Conservation (phyloP, 2,329 filamentous ascomycete species). For the Aspergillus oerlinghausenensis region DNA sequence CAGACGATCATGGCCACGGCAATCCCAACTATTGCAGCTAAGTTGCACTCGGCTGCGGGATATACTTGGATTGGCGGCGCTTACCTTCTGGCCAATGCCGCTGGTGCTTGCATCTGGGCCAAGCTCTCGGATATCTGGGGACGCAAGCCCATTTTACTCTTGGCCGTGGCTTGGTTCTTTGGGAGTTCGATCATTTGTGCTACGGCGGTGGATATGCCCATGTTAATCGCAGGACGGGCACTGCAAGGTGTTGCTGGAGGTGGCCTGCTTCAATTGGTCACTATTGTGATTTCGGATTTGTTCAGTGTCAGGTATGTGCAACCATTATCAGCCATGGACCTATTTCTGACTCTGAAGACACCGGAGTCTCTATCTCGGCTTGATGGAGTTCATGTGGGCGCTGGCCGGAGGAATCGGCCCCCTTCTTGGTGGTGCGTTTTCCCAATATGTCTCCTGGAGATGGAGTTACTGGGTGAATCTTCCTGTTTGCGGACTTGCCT, state of each 20-base stretch:
- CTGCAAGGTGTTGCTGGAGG: slow-evolving; percentile 53
- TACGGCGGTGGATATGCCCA: slow-evolving; percentile 42
- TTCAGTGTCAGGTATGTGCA: slow-evolving; percentile 45
- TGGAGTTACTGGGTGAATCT: slow-evolving; percentile 56
- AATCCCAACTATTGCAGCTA: slow-evolving; percentile 53
- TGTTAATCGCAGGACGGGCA: slow-evolving; percentile 51
- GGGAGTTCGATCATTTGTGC: slow-evolving; percentile 49
- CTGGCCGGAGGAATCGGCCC: slow-evolving; percentile 51
- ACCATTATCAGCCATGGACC: background rate
- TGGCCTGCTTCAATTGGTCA: slow-evolving; percentile 49
- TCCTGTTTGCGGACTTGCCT: slow-evolving; percentile 47
- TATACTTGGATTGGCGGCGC: slow-evolving; percentile 74
- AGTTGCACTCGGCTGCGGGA: slow-evolving; percentile 61
- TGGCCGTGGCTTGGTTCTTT: slow-evolving; percentile 48
- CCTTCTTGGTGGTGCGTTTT: slow-evolving; percentile 50
- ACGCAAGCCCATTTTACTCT: slow-evolving; percentile 49
- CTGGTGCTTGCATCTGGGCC: slow-evolving; percentile 64
- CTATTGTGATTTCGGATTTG: slow-evolving; percentile 53
- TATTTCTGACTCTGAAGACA: slow-evolving; percentile 24
- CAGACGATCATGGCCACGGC: slow-evolving; percentile 57
- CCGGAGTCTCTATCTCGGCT: slow-evolving; percentile 47
- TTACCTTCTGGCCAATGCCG: slow-evolving; percentile 64
- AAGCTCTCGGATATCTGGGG: slow-evolving; percentile 33
- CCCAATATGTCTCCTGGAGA: slow-evolving; percentile 42
- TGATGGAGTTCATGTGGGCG: slow-evolving; percentile 53